Percentiles rank a stretch among this genome's conserved stretches.
These are phyloP conservation scores for Eucalyptus rudis DNA, from an alignment of 345 rosid species.

Conservation along the genomic window DNA sequence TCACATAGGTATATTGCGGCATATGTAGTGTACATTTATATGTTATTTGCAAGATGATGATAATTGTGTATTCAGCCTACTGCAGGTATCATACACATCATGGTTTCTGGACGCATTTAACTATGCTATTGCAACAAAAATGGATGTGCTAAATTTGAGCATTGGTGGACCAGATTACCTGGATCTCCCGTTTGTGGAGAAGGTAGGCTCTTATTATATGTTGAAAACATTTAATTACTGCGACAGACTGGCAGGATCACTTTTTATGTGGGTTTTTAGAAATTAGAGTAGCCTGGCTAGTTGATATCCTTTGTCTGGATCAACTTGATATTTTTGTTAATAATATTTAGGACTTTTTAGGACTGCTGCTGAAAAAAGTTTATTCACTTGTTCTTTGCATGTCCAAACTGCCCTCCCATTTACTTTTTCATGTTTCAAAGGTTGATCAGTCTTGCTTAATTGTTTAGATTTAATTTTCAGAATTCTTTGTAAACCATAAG, in stretches of 20 bases:
- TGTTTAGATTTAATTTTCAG: not conserved
- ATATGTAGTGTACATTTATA: not conserved
- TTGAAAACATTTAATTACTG: not conserved
- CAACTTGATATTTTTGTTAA: not conserved
- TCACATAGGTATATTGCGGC: not conserved
- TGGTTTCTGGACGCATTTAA: slow-evolving; percentile 99
- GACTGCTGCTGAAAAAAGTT: not conserved
- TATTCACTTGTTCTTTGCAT: not conserved
- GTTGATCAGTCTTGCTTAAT: not conserved
- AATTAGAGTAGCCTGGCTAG: not conserved
- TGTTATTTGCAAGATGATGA: slow-evolving; percentile 45
- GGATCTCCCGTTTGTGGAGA: slow-evolving; percentile 97
- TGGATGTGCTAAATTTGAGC: slow-evolving; percentile 97
- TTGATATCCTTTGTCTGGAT: not conserved
- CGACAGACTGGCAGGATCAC: not conserved
- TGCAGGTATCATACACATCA: slow-evolving; percentile 99
- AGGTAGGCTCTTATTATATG: slow-evolving; percentile 30
- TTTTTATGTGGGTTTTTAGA: not conserved
- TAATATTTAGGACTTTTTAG: not conserved
- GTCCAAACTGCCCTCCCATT: not conserved
- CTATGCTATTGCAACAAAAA: slow-evolving; percentile 83
- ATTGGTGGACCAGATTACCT: slow-evolving; percentile 98
- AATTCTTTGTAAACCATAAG: not conserved
- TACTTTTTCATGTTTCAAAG: not conserved
- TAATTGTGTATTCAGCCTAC: slow-evolving; percentile 72